Conservation (phyloP, 2,329 filamentous ascomycete genomes). For the Akanthomyces muscarius region DNA sequence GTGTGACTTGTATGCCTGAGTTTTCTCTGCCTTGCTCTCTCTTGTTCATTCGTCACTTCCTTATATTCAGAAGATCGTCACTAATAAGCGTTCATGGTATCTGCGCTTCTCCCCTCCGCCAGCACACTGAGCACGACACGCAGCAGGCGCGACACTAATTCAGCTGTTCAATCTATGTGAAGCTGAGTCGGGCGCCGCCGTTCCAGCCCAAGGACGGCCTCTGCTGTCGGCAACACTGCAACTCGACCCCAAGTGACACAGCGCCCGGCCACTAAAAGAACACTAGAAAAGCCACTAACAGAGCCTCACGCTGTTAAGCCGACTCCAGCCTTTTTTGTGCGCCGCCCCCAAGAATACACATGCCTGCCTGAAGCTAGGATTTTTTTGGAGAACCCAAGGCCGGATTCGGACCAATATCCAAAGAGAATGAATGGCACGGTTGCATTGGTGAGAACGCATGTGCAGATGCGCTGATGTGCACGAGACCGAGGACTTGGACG, state of each 20-base stretch:
- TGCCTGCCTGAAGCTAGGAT: neutral
- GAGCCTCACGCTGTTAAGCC: constrained; percentile 12
- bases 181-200: neutral
- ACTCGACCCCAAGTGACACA: neutral
- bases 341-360: neutral
- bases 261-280: neutral
- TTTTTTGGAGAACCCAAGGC: neutral
- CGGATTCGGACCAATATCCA: constrained; percentile 2
- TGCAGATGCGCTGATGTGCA: neutral
- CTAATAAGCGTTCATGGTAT: too few relatives aligned
- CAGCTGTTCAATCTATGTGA: neutral
- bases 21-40: too few relatives aligned
- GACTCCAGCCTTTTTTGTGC: constrained; percentile 6
- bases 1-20: too few relatives aligned
- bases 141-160: neutral
- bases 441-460: neutral
- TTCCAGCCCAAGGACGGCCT: neutral
- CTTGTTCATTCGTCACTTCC: too few relatives aligned
- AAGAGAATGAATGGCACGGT: neutral
- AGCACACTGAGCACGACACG: neutral
- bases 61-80: too few relatives aligned
- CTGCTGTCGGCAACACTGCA: neutral
- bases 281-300: constrained; percentile 9
- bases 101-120: neutral
- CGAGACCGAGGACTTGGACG: neutral